Evolutionary conservation across 192 early-diverging fungal species (phyloP), one percentile per base, ranked within the genome.

Genomic region (Spinellus fusiger): DNA sequence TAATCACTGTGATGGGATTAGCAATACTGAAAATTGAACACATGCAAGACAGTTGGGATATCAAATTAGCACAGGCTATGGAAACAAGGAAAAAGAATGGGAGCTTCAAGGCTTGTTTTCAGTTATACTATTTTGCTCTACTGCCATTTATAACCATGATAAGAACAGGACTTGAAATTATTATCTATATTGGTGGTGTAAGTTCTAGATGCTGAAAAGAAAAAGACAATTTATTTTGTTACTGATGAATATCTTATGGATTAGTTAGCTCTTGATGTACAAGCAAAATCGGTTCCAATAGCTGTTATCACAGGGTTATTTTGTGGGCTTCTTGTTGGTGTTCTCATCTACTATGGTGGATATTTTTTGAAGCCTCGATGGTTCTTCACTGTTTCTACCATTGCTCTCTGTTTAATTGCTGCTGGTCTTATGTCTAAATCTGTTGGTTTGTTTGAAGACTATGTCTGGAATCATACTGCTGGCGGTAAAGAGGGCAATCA

Each of bases 161-260:
- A 33, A 80, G 93, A 48, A 92, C 94, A 84, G 89, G 88, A n/a
- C 72, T 96, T 32, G 93, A 96, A 69, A 84, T 89, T 25, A 78
- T 96, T 22, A 80, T 96, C 8, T 90, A 94, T 72, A 76, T 96
- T 40, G 92, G 84, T 54, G 93, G 93, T 59, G 89, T 90, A 62
- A 44, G 40, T 44, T n/a, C n/a, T n/a, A n/a, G n/a, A n/a, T n/a
- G n/a, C n/a, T n/a, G n/a, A n/a, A n/a, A n/a, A n/a, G n/a, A n/a
- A n/a, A n/a, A n/a, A n/a, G n/a, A n/a, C n/a, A n/a, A n/a, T n/a
- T n/a, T n/a, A n/a, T n/a, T n/a, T n/a, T n/a, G n/a, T n/a, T n/a
- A n/a, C n/a, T n/a, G n/a, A n/a, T n/a, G n/a, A n/a, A n/a, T 37
- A 37, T 37, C 13, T 13, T 37, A 37, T 13, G 13, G 13, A 37